A percentile compares a stretch with the other conserved stretches of the same genome.
phyloP scores from a whole-genome alignment of 257 asterid species.

The Solanum clarkiae region DNA sequence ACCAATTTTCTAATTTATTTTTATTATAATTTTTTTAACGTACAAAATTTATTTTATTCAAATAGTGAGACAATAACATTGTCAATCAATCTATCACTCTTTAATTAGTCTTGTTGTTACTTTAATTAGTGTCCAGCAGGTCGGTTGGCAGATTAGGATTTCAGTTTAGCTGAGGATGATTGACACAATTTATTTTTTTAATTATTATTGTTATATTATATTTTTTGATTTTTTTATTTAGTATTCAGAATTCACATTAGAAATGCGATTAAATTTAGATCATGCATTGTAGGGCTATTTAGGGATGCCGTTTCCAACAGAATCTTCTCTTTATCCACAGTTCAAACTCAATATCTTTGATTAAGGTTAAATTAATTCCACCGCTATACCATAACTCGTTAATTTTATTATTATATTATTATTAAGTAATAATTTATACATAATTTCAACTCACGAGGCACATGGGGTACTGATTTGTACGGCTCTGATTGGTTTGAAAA shows the following conservation, averaged over 20 bases:
- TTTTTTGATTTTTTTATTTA: too few relatives aligned
- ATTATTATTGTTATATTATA: background rate
- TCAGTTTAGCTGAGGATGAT: background rate
- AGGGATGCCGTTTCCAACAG: too few relatives aligned
- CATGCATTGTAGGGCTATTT: too few relatives aligned
- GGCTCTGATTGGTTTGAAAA: background rate
- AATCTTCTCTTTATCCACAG: too few relatives aligned
- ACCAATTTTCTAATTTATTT: background rate
- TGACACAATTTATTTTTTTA: background rate
- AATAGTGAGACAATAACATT: background rate
- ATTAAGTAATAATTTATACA: background rate
- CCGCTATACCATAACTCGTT: too few relatives aligned
- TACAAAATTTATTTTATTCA: background rate
- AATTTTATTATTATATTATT: background rate
- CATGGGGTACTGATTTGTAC: background rate
- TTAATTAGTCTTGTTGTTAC: background rate
- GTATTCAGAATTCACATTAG: too few relatives aligned
- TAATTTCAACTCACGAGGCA: background rate
- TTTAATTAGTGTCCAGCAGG: background rate
- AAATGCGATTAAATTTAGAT: too few relatives aligned
- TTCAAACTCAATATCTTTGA: too few relatives aligned
- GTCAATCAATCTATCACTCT: fast-evolving
- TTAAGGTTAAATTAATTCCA: too few relatives aligned
- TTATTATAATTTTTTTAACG: background rate
- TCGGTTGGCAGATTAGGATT: background rate